Evolutionary conservation across 306 rosid species (phyloP), one percentile per base, ranked within the genome.

Genomic region (Medicago lupulina): DNA sequence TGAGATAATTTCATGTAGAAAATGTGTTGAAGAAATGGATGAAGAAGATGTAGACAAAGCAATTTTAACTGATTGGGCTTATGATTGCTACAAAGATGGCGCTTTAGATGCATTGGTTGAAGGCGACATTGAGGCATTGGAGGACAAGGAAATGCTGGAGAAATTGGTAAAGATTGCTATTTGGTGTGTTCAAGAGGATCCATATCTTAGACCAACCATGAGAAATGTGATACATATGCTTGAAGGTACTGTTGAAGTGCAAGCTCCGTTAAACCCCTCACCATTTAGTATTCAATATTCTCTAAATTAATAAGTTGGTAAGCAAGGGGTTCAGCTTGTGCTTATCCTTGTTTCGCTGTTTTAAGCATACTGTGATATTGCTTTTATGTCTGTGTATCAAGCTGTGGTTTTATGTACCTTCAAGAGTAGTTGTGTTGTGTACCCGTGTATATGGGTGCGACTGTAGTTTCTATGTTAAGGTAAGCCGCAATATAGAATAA

Each of bases 111-210:
- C 18, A 6, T 78, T 82, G 86, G 80, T 73, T 73, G 83, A 67
- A 34, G 36, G 41, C 18, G 86, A 82, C 49, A 36, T 51, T 9
- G 86, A 82, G 50, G 86, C 83, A 68, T 62, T 82, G 64, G 68
- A 78, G 17, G 86, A 78, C 19, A 50, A n/a, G 71, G 46, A 49
- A 79, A 44, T 12, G 1, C 12, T 44, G n/a, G 50, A 44, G 50
- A 44, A 44, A 44, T 44, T 44, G 50, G 50, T 44, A 3, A 44
- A 12, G 50, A 44, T 44, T 44, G 50, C n/a, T 12, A 3, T 44
- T 44, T 44, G 50, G 86, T 82, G 86, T 73, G 72, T 68, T 17
- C 86, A 82, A 78, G 83, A 82, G 39, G 83, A 82, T 44, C 83
- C 86, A 41, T 16, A 11, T 58, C 57, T 67, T 28, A 82, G 86